Conservation (phyloP, 2,329 filamentous ascomycete genomes). For the Claviceps sp. region DNA sequence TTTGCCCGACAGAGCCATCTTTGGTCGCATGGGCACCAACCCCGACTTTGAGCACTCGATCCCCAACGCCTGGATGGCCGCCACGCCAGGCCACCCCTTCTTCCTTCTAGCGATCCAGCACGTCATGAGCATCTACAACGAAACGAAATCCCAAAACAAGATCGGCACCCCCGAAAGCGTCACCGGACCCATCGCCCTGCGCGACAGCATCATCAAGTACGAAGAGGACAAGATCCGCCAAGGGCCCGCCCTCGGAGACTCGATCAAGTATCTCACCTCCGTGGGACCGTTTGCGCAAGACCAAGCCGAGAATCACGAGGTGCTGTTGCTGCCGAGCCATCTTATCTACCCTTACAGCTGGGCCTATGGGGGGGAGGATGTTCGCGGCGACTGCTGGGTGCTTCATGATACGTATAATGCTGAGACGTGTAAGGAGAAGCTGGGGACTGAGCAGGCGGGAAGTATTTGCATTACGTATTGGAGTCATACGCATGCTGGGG, state of each 20-base stretch:
- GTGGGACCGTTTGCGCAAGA: not conserved
- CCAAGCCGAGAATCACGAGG: constrained; percentile 5
- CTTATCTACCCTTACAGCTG: constrained; percentile 16
- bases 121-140: not conserved
- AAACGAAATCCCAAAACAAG: no score
- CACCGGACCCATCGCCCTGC: not conserved
- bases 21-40: constrained; percentile 20
- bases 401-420: constrained; percentile 8
- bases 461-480: constrained; percentile 16
- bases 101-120: constrained; percentile 14
- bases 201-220: not conserved
- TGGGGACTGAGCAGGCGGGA: constrained; percentile 9
- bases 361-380: constrained; percentile 7
- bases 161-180: not conserved
- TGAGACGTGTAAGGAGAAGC: constrained; percentile 9
- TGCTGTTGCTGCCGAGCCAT: constrained; percentile 12
- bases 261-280: not conserved
- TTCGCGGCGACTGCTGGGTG: constrained; percentile 11
- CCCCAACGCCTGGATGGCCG: constrained; percentile 24
- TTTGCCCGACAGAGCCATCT: constrained; percentile 10
- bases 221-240: not conserved
- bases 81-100: constrained; percentile 21
- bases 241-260: not conserved
- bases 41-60: constrained; percentile 17
- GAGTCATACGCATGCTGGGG: constrained; percentile 13